Percentiles rank a stretch among this genome's conserved stretches.
Conservation (phyloP, 83 land plant species). For the Thuja plicata region DNA sequence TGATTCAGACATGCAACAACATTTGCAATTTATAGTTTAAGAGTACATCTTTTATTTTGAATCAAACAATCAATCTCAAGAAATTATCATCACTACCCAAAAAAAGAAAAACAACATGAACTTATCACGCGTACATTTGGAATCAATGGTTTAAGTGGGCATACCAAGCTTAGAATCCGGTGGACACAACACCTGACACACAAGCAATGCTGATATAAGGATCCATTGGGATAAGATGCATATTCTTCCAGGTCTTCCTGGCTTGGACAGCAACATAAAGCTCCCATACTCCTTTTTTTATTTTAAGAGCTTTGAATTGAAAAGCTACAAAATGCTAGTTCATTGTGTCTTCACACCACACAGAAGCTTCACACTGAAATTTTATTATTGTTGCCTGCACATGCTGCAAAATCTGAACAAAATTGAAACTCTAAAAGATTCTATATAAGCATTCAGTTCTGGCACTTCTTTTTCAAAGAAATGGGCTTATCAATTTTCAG, state of each 20-base stretch:
- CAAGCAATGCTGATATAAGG: constrained; percentile 37
- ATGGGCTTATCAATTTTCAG: neutral
- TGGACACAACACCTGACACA: constrained; percentile 46
- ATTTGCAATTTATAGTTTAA: too few species aligned
- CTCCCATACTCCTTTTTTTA: constrained; percentile 26
- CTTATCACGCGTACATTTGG: neutral
- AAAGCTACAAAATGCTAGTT: neutral
- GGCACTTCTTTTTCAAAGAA: neutral
- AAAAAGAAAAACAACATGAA: neutral
- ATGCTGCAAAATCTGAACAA: neutral
- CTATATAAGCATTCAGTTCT: constrained; percentile 4
- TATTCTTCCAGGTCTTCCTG: constrained; percentile 43
- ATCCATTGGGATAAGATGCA: constrained; percentile 25
- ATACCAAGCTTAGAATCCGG: constrained; percentile 51
- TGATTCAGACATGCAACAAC: neutral
- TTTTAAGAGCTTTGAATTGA: constrained; percentile 1
- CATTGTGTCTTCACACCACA: neutral
- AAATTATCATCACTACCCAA: neutral
- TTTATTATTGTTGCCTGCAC: neutral
- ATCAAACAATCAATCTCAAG: neutral
- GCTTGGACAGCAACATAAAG: constrained; percentile 54
- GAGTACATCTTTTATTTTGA: neutral
- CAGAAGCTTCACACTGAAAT: neutral
- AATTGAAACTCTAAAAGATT: neutral
- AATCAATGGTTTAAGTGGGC: constrained; percentile 3